Conservation (phyloP, 176 grass and related monocot genomes). For the Sorghum bicolor region Sorghum_bicolor_NCBIv3 NC_012877.2:6878501-6879000, state of each 20-base stretch:
- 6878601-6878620: conserved; percentile 52
- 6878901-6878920: conserved; percentile 43
- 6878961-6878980: background rate
- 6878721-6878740: conserved; percentile 36
- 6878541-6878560: background rate
- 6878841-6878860: conserved; percentile 58
- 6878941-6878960: background rate
- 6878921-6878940: conserved; percentile 7
- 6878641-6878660: conserved; percentile 40
- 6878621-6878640: conserved; percentile 44
- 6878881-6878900: conserved; percentile 17
- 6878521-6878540: background rate
- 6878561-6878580: background rate
- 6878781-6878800: conserved; percentile 41
- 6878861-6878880: conserved; percentile 38
- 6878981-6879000: background rate
- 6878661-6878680: conserved; percentile 48
- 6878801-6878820: conserved; percentile 52
- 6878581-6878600: background rate
- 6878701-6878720: conserved; percentile 27
- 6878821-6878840: conserved; percentile 21
- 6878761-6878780: conserved; percentile 50
- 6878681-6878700: conserved; percentile 21
- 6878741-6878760: conserved; percentile 41
- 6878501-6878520: background rate